Conservation (phyloP, 352 stramenopile genomes). For the Peronosclerospora sorghi region DNA sequence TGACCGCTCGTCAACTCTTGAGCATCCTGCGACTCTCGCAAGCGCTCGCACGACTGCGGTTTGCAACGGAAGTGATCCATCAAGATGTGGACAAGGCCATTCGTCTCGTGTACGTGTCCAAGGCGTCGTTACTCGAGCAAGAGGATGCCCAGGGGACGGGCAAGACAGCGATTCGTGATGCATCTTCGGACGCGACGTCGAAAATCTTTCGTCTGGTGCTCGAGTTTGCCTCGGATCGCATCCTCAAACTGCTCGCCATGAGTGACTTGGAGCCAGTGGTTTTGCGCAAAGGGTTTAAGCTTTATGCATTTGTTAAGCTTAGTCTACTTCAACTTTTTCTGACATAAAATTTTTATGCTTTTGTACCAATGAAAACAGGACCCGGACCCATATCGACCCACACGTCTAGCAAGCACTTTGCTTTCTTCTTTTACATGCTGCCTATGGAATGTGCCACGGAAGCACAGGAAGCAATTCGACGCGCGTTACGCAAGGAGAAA, state of each 20-base stretch:
- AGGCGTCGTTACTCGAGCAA: constrained; percentile 89
- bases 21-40: constrained; percentile 97
- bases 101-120: constrained; percentile 95
- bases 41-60: constrained; percentile 93
- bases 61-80: constrained; percentile 90
- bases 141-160: constrained; percentile 41
- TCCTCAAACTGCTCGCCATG: constrained; percentile 66
- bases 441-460: no score
- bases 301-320: no score
- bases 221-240: constrained; percentile 84
- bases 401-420: no score
- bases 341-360: no score
- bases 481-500: no score
- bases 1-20: constrained; percentile 97
- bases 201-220: constrained; percentile 93
- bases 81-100: constrained; percentile 98
- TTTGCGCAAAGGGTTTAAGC: constrained; percentile 95
- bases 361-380: no score
- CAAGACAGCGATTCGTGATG: constrained; percentile 10
- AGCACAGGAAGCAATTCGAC: no score
- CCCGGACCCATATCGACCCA: no score
- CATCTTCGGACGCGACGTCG: constrained; percentile 85
- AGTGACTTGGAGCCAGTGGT: constrained; percentile 90
- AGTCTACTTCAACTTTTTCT: no score
- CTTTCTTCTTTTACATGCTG: no score